These are phyloP conservation scores for Aspergillus chevalieri DNA, from an alignment of 2,329 filamentous ascomycete genomes.

Conservation along the genomic window DNA sequence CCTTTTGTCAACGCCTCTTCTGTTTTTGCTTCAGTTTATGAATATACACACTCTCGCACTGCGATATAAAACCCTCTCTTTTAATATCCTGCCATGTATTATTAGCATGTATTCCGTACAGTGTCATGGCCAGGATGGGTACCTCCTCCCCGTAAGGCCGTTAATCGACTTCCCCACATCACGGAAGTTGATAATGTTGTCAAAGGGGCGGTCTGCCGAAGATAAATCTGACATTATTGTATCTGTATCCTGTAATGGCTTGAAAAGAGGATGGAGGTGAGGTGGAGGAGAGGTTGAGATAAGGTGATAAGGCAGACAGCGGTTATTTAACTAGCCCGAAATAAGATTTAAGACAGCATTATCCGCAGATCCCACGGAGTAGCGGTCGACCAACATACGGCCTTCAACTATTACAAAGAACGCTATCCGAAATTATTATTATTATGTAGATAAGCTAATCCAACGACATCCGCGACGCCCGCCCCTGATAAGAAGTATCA, in stretches of 20 bases:
- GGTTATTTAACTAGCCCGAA: neutral
- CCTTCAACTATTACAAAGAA: too few relatives aligned
- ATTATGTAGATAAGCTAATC: too few relatives aligned
- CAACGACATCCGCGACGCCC: too few relatives aligned
- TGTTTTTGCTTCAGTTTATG: too few relatives aligned
- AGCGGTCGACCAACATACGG: too few relatives aligned
- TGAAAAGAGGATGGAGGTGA: constrained; percentile 2
- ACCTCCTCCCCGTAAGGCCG: constrained; percentile 51
- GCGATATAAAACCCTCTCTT: constrained; percentile 61
- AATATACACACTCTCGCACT: constrained; percentile 56
- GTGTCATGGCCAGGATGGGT: constrained; percentile 6
- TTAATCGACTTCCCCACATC: constrained; percentile 69
- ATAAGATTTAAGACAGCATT: neutral
- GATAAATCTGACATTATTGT: constrained; percentile 25
- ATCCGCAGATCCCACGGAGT: too few relatives aligned
- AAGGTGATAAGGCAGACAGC: neutral
- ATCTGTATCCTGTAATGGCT: neutral
- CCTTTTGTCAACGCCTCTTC: neutral
- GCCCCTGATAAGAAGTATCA: too few relatives aligned
- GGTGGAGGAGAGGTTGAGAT: constrained; percentile 14
- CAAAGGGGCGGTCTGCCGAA: constrained; percentile 37
- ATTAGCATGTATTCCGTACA: neutral
- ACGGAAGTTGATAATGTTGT: constrained; percentile 67
- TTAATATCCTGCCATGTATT: constrained; percentile 31
- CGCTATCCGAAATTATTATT: too few relatives aligned